Percentiles rank a stretch among this genome's conserved stretches.
Evolutionary conservation across 2,329 filamentous ascomycete genomes (phyloP).

Genomic region (Nemania diffusa): DNA sequence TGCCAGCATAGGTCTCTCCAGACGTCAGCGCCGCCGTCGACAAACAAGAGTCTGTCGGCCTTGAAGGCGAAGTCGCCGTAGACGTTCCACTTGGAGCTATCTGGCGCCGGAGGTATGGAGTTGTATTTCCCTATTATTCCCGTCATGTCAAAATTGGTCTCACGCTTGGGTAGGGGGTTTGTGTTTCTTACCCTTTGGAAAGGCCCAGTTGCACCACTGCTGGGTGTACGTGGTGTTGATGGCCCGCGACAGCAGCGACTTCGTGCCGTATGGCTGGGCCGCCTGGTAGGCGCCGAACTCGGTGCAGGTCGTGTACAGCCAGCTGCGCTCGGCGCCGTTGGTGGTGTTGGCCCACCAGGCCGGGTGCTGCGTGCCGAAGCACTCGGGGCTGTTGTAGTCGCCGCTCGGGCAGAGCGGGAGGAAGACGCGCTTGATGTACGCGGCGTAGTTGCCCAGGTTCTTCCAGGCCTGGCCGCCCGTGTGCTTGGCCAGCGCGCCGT

Average conservation of each 20-base stretch:
- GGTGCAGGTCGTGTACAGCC: constrained; percentile 61
- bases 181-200: constrained; percentile 53
- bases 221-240: constrained; percentile 61
- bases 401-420: constrained; percentile 56
- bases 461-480: constrained; percentile 61
- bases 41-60: constrained; percentile 60
- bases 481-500: constrained; percentile 59
- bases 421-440: constrained; percentile 59
- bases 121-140: constrained; percentile 49
- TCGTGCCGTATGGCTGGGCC: constrained; percentile 55
- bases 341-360: constrained; percentile 57
- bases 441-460: constrained; percentile 62
- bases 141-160: neutral
- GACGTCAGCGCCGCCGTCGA: constrained; percentile 63
- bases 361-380: constrained; percentile 55
- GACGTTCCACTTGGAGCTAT: constrained; percentile 55
- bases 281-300: constrained; percentile 61
- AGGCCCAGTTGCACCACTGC: constrained; percentile 65
- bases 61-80: constrained; percentile 60
- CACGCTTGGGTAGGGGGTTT: no score
- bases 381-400: constrained; percentile 54
- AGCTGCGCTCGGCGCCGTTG: constrained; percentile 56
- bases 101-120: constrained; percentile 55
- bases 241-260: constrained; percentile 57
- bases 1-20: constrained; percentile 65